Conservation (phyloP, 1,139 yeast genomes). For the Protomyces pachydermus region DNA sequence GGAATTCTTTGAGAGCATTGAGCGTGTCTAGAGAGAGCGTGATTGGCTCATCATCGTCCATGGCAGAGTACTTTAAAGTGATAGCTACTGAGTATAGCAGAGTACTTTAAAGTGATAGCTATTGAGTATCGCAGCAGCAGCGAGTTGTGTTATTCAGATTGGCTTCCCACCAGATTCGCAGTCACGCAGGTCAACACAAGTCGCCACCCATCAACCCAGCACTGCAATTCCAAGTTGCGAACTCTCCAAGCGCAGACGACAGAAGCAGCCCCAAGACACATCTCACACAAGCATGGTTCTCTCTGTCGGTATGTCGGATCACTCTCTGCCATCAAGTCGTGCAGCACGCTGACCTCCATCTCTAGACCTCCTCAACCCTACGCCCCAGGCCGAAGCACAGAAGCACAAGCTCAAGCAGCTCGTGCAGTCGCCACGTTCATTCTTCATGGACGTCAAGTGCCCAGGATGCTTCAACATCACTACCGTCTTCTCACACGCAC, state of each 20-base stretch:
- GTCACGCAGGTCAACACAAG: neutral
- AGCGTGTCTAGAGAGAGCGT: slow-evolving; percentile 1
- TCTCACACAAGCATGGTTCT: neutral
- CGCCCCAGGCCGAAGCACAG: slow-evolving; percentile 91
- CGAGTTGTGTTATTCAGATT: neutral
- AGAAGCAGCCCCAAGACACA: neutral
- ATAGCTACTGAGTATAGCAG: too few relatives aligned
- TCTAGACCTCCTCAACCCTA: slow-evolving; percentile 62
- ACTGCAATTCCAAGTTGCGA: neutral
- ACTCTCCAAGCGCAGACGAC: neutral
- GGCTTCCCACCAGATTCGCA: neutral
- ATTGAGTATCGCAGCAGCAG: neutral
- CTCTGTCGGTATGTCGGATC: neutral
- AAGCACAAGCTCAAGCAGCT: slow-evolving; percentile 97
- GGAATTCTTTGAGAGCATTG: slow-evolving; percentile 12
- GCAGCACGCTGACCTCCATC: slow-evolving; percentile 23
- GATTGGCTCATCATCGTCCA: neutral
- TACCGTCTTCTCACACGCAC: slow-evolving; percentile 99
- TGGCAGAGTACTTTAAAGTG: neutral
- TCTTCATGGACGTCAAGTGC: slow-evolving; percentile 63
- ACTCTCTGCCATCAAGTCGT: neutral
- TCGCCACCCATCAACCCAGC: neutral
- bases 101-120: neutral
- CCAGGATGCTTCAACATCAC: slow-evolving; percentile 99
- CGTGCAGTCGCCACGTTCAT: slow-evolving; percentile 97